Evolutionary conservation across 75 land plant species (phyloP).

Genomic region (Pinus tabuliformis): DNA sequence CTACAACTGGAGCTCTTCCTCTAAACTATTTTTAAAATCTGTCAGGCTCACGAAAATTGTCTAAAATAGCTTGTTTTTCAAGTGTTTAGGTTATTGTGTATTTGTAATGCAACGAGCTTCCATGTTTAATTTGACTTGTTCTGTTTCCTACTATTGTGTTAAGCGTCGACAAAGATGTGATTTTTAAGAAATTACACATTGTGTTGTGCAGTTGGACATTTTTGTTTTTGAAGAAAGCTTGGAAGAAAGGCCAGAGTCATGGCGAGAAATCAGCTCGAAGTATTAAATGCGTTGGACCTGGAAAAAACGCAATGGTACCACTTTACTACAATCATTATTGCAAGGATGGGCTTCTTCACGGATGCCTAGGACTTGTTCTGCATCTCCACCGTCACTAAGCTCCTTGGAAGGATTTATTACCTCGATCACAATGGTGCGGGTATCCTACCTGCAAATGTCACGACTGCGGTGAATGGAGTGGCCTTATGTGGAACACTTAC

Average conservation of each 20-base stretch:
- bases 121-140: too few species aligned
- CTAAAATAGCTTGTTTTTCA: too few species aligned
- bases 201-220: not conserved
- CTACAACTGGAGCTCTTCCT: too few species aligned
- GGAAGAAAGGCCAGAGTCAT: constrained; percentile 10
- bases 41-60: too few species aligned
- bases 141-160: too few species aligned
- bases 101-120: too few species aligned
- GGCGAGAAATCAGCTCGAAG: constrained; percentile 12
- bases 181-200: too few species aligned
- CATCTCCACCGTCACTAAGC: constrained; percentile 59
- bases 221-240: not conserved
- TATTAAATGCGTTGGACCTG: constrained; percentile 22
- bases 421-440: constrained; percentile 11
- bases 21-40: too few species aligned
- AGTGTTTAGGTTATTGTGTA: too few species aligned
- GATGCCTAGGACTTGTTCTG: constrained; percentile 77
- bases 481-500: constrained; percentile 51
- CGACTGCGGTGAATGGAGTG: constrained; percentile 52
- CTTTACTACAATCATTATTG: constrained; percentile 67
- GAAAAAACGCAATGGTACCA: constrained; percentile 42
- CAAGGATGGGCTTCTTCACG: constrained; percentile 89
- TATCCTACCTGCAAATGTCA: constrained; percentile 46
- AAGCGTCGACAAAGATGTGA: too few species aligned
- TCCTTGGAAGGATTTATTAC: constrained; percentile 71